Percentiles rank a stretch among this genome's conserved stretches.
Conservation (phyloP, 2,329 filamentous ascomycete genomes). For the Claviceps cyperi region DNA sequence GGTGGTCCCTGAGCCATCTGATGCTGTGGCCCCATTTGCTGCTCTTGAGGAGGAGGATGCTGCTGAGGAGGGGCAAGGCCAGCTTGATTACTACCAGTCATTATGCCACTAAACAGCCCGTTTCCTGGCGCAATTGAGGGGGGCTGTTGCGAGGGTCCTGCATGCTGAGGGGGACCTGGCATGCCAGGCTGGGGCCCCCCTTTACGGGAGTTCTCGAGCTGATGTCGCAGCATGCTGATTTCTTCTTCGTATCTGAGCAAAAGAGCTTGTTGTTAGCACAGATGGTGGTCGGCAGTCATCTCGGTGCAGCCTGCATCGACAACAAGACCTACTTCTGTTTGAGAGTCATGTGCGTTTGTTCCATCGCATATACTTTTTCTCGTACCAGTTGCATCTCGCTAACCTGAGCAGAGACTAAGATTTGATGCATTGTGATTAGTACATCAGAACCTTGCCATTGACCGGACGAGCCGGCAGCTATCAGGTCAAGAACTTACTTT, state of each 20-base stretch:
- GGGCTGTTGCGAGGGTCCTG: conserved; percentile 67
- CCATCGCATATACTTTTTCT: conserved; percentile 84
- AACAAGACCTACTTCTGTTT: conserved; percentile 66
- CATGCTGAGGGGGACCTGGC: conserved; percentile 57
- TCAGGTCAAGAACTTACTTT: conserved; percentile 51
- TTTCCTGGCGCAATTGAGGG: conserved; percentile 84
- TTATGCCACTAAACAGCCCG: conserved; percentile 89
- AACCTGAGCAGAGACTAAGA: conserved; percentile 71
- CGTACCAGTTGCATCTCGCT: conserved; percentile 91
- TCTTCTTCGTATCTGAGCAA: conserved; percentile 76
- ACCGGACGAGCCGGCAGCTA: background rate
- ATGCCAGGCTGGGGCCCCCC: conserved; percentile 43
- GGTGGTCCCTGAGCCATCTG: conserved; percentile 63
- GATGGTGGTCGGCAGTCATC: conserved; percentile 2
- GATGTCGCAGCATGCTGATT: conserved; percentile 69
- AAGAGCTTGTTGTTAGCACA: conserved; percentile 5
- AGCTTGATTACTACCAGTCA: conserved; percentile 75
- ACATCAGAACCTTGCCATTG: background rate
- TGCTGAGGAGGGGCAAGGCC: conserved; percentile 66
- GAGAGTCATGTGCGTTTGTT: conserved; percentile 74
- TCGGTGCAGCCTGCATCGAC: background rate
- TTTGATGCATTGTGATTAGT: background rate
- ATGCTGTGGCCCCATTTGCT: conserved; percentile 35
- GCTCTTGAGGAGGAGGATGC: conserved; percentile 51
- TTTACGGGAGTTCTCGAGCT: conserved; percentile 64